Base-by-base conservation (phyloP, 768 basidiomycete genomes). In the Agaricus blazei region DNA sequence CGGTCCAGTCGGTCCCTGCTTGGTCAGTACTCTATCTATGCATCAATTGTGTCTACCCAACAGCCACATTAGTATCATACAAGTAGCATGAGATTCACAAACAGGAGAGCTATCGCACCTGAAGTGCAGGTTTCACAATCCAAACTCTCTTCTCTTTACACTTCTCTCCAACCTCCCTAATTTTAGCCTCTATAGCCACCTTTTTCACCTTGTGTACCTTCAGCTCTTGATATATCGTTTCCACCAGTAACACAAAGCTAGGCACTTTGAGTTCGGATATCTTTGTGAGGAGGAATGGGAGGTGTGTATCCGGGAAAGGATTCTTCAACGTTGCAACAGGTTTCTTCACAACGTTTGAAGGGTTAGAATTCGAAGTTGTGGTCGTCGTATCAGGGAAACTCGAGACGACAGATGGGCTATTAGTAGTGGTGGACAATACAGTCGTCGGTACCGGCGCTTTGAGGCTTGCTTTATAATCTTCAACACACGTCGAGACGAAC, bases 131-230 rank as follows among this genome's bases (percentile, higher is more conserved):
- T 62, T 84, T 87, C 29, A 93, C 75, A 34, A 86, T 69, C 92
- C 92, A 94, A 56, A 84, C 68, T 65, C 82, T 89, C 71, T 76
- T 82, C 56, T 83, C 80, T 65, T 81, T 87, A 62, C 81, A 84
- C 64, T 88, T 92, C 69, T 85, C 87, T 14, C 81, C 76, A 11
- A 92, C 78, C 67, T 92, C 89, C 45, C 80, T 76, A 37, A 94
- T 75, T 67, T 93, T 93, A 2, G 83, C 84, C 67, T 91, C 89
- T 44, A 94, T 84, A 3, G 88, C 83, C 48, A 85, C 88, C 76
- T 93, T 93, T 74, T 87, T 91, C 59, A 92, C 79, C 54, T 85
- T 86, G 60, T 87, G 72, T n/a, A 67, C 68, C 31, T 81, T 81
- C 40, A 93, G 72, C 27, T 87, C 87, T 59, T 85, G 81, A 62